phyloP scores from a whole-genome alignment of 2,329 filamentous ascomycete genomes.

The Pezizomycotina sp. region DNA sequence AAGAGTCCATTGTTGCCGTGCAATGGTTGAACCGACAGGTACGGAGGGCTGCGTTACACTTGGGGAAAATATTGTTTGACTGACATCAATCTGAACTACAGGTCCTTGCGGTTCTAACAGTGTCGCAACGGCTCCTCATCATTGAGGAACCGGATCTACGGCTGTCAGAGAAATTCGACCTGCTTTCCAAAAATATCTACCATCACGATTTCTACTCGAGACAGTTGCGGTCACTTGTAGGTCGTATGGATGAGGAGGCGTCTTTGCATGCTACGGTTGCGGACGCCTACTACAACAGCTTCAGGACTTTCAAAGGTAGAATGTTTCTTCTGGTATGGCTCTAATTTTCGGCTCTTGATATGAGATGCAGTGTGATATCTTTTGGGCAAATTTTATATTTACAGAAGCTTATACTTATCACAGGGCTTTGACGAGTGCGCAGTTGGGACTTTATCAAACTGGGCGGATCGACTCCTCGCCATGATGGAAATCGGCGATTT shows the following conservation, averaged over 20 bases:
- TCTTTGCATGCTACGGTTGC: conserved; percentile 92
- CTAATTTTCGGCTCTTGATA: no score
- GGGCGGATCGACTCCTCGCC: conserved; percentile 83
- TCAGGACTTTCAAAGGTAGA: conserved; percentile 84
- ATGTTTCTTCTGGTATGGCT: conserved; percentile 56
- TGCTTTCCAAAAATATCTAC: conserved; percentile 82
- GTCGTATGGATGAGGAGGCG: conserved; percentile 75
- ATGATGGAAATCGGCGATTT: conserved; percentile 97
- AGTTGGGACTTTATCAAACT: conserved; percentile 84
- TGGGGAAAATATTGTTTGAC: conserved; percentile 6
- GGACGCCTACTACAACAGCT: conserved; percentile 96
- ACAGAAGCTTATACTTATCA: conserved; percentile 6
- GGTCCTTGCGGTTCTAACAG: conserved; percentile 77
- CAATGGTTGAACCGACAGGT: conserved; percentile 67
- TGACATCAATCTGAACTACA: conserved; percentile 37
- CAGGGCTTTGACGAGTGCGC: conserved; percentile 72
- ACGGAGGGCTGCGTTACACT: conserved; percentile 1
- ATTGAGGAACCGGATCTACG: conserved; percentile 77
- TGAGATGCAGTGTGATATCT: no score
- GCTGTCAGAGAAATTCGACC: conserved; percentile 85
- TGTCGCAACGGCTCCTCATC: conserved; percentile 83
- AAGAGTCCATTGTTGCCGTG: conserved; percentile 87
- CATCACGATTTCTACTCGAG: conserved; percentile 79
- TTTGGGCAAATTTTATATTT: no score
- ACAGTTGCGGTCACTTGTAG: conserved; percentile 69